Evolutionary conservation across 148 eudicot species (phyloP), one percentile per base, ranked within the genome.

Genomic region (Camellia lanceoleosa): DNA sequence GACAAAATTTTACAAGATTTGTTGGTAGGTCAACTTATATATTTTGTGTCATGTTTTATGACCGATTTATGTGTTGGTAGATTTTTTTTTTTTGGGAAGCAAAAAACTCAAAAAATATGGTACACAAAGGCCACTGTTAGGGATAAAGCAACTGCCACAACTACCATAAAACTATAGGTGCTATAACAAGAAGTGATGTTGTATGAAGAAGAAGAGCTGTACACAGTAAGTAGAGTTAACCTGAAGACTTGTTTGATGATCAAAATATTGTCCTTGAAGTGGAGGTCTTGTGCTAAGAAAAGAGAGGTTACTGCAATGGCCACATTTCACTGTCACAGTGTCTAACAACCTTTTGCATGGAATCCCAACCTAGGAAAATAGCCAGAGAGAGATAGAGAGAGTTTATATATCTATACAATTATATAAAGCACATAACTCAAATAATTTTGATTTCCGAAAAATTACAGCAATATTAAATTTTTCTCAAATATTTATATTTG

Each of bases 321-420:
- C 99, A 69, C 99, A 96, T 83, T 93, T 96, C 79, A 96, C 99
- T 58, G 97, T 96, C 85, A 96, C 94, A 1, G 99, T 96, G 62
- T 96, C 99, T 87, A 93, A 18, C 86, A 96, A 77, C 90, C 97
- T 87, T 87, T 86, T 93, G 88, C 86, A 91, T 75, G 99, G 99
- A 46, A 96, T 92, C 85, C 88, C 99, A 71, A 95, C 97, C 99
- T 93, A 74, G 66, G 80, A 11, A 44, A 46, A 68, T 12, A 64
- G 19, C 64, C 23, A 60, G 52, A 51, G 58, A 63, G 65, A 72
- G 72, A 73, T 55, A 73, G 70, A 80, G 78, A 80, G 78, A 30
- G 78, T 41, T 65, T 10, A 3, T 38, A 13, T 12, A 1, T 41
- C 1, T 7, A 23, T 5, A 5, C 2, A 41, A 2, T 66, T 7